Evolutionary conservation across 2,329 filamentous ascomycete species (phyloP), one percentile per base, ranked within the genome.

Genomic region (Pezicula radicicola): DNA sequence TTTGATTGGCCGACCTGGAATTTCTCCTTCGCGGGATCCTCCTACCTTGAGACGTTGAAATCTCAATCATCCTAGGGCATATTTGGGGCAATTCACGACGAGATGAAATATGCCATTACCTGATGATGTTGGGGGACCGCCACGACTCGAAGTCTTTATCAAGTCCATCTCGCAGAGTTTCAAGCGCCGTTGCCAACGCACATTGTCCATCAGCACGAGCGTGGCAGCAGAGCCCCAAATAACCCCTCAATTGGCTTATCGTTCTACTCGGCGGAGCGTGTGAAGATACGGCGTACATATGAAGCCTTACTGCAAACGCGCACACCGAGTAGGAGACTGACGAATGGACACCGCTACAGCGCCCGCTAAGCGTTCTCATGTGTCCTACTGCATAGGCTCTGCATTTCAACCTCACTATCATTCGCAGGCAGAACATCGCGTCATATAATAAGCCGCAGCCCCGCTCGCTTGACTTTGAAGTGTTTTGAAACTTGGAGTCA

Each of bases 31-130:
- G 42, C 19, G 42, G 25, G 21, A 45, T 15, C 27, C 25, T 45
- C 42, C 42, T 45, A 27, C 21, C 27, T 30, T 45, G 42, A 27
- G 42, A 28, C 42, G 27, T 25, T 28, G 42, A 45, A 28, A 28
- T 30, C 21, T 45, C 42, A 45, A 45, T 45, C 42, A 45, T 40
- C 37, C 42, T 45, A 45, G 15, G 42, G 21, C 42, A 45, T 45
- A 6, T 16, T 16, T 30, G 42, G 12, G 10, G n/a, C 21, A 44
- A 21, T 21, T 6, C 6, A 21, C 16, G 42, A 27, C 42, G 13
- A 27, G n/a, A 28, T 30, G 42, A 28, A 21, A 45, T 13, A 28
- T n/a, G 42, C 19, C n/a, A 28, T 28, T 16, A 16, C 12, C n/a
- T 30, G 13, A 13, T n/a, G 42, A 12, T 30, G 19, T 27, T 45